These are phyloP conservation scores for Lactifluus piperatus DNA, from an alignment of 768 basidiomycete species.

Conservation along the genomic window DNA sequence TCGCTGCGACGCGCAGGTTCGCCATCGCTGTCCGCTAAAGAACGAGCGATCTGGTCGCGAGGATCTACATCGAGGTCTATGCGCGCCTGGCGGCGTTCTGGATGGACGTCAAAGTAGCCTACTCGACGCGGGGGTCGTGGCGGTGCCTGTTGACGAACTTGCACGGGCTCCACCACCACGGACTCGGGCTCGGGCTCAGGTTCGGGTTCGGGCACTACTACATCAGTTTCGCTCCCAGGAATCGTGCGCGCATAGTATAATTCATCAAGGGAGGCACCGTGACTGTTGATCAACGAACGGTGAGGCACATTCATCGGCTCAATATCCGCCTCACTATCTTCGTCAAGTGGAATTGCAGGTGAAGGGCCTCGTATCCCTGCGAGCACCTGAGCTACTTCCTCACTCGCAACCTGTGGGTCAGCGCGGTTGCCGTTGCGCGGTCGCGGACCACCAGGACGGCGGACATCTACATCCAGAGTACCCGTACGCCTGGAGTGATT, in stretches of 20 bases:
- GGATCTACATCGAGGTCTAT: not conserved
- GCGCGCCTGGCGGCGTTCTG: constrained; percentile 45
- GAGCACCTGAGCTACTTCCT: constrained; percentile 65
- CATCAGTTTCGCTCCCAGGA: not conserved
- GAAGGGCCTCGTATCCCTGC: too few species aligned
- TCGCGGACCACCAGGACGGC: constrained; percentile 22
- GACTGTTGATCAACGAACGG: constrained; percentile 7
- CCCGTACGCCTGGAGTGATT: too few species aligned
- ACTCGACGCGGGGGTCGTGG: constrained; percentile 27
- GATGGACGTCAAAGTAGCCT: constrained; percentile 75
- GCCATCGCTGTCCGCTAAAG: constrained; percentile 22
- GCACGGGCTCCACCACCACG: constrained; percentile 9
- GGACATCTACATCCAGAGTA: constrained; percentile 45
- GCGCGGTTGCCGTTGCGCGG: constrained; percentile 31
- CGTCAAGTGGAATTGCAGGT: constrained; percentile 33
- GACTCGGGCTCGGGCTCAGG: not conserved
- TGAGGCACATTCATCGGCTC: constrained; percentile 21
- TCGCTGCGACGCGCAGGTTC: constrained; percentile 16
- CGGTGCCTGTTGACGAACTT: constrained; percentile 15
- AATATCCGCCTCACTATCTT: constrained; percentile 22
- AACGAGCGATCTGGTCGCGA: constrained; percentile 8
- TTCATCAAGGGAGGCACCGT: not conserved
- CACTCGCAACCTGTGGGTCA: constrained; percentile 65
- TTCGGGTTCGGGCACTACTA: constrained; percentile 17
- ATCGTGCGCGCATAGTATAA: constrained; percentile 4